Conservation (phyloP, 768 basidiomycete species). For the Hysterangium stoloniferum region DNA sequence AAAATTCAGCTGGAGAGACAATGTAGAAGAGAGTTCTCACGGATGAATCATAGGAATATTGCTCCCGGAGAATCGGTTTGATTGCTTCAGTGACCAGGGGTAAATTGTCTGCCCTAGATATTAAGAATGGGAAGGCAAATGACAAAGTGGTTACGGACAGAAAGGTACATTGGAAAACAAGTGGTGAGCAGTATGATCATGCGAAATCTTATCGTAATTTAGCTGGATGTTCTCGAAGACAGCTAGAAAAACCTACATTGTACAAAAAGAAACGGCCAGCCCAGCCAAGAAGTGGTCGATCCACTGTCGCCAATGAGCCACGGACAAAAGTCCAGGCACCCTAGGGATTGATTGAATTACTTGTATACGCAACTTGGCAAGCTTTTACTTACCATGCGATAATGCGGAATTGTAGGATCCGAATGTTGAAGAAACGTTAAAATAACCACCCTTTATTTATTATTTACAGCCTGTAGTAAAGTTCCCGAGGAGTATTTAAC, state of each 20-base stretch:
- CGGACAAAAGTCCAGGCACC: conserved; percentile 14
- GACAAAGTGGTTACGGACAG: background rate
- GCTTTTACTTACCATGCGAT: conserved; percentile 11
- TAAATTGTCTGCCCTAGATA: background rate
- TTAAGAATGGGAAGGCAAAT: background rate
- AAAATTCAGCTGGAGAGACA: background rate
- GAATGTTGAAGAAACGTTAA: conserved; percentile 13
- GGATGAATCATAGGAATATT: conserved; percentile 2
- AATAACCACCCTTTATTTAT: conserved; percentile 10
- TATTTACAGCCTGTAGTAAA: too few relatives aligned
- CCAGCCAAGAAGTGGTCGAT: conserved; percentile 15
- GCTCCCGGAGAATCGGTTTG: conserved; percentile 6
- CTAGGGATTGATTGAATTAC: background rate
- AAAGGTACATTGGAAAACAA: conserved; percentile 13
- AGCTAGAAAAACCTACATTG: conserved; percentile 7
- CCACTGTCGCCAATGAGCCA: conserved; percentile 11
- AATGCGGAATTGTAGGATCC: conserved; percentile 13
- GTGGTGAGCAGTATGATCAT: conserved; percentile 15
- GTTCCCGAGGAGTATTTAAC: too few relatives aligned
- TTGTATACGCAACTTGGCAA: background rate
- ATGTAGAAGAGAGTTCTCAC: background rate
- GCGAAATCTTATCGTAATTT: conserved; percentile 6
- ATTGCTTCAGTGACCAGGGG: conserved; percentile 9
- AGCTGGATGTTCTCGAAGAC: background rate
- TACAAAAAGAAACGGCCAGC: conserved; percentile 15